phyloP scores from a whole-genome alignment of 2,329 filamentous ascomycete genomes.

The Lecanicillium sp. region DNA sequence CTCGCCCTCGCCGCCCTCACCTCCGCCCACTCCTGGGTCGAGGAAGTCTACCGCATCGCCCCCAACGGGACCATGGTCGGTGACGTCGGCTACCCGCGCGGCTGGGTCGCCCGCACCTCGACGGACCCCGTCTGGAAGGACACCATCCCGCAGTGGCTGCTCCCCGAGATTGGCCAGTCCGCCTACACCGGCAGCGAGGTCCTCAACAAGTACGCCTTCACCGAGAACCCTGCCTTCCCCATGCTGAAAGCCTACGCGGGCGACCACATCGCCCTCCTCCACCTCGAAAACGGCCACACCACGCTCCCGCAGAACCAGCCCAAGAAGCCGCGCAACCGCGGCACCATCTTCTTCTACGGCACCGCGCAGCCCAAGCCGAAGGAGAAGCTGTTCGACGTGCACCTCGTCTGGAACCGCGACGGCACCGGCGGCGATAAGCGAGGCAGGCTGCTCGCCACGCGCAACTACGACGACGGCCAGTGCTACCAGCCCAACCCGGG shows the following conservation, averaged over 20 bases:
- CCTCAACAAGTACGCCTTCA: conserved; percentile 31
- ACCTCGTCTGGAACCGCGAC: conserved; percentile 70
- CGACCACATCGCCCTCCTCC: conserved; percentile 60
- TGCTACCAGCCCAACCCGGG: conserved; percentile 75
- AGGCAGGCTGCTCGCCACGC: conserved; percentile 68
- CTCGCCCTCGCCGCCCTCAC: conserved; percentile 26
- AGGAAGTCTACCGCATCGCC: conserved; percentile 65
- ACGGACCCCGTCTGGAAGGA: conserved; percentile 50
- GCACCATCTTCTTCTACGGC: conserved; percentile 70
- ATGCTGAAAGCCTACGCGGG: conserved; percentile 55
- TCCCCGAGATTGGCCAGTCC: conserved; percentile 58
- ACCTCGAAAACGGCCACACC: conserved; percentile 73
- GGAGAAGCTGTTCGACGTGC: conserved; percentile 56
- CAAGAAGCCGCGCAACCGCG: conserved; percentile 58
- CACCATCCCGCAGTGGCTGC: conserved; percentile 52
- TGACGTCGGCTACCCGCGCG: conserved; percentile 66
- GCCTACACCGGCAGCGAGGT: conserved; percentile 56
- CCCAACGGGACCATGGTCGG: conserved; percentile 69
- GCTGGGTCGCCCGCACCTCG: conserved; percentile 53
- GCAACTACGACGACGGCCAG: conserved; percentile 83
- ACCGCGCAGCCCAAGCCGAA: conserved; percentile 51
- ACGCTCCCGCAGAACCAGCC: conserved; percentile 50
- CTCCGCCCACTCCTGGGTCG: conserved; percentile 74
- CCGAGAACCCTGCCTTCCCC: conserved; percentile 46
- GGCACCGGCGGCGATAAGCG: conserved; percentile 75